A percentile compares a stretch with the other conserved stretches of the same genome.
Conservation (phyloP, 306 rosid genomes). For the Sechiopsis laciniata region DNA sequence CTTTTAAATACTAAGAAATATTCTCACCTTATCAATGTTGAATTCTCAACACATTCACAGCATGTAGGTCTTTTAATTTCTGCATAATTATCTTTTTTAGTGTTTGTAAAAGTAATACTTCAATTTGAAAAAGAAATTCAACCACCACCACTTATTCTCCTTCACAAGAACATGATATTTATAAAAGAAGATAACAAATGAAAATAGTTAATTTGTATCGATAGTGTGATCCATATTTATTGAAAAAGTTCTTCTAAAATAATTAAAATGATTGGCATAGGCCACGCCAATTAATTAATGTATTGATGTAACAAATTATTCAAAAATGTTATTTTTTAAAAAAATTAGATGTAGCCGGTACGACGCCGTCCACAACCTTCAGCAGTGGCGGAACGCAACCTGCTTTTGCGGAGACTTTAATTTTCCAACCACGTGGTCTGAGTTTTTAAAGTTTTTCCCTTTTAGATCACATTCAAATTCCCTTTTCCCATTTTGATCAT, state of each 20-base stretch:
- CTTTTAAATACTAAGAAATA: too few species aligned
- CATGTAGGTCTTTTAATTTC: too few species aligned
- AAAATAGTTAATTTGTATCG: neutral
- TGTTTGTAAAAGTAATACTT: too few species aligned
- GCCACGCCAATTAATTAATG: neutral
- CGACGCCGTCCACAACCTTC: neutral
- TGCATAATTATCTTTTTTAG: too few species aligned
- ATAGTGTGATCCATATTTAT: neutral
- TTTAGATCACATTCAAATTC: neutral
- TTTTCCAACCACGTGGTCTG: neutral
- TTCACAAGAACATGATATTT: too few species aligned
- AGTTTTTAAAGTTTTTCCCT: neutral
- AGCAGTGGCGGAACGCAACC: neutral
- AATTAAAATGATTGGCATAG: neutral
- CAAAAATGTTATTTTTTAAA: too few species aligned
- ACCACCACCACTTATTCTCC: too few species aligned
- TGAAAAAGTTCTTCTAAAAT: neutral
- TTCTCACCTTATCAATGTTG: too few species aligned
- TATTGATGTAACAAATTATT: neutral
- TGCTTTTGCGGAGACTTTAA: slow-evolving; percentile 10
- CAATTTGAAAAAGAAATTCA: too few species aligned
- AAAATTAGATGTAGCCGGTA: neutral
- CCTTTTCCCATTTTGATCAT: neutral
- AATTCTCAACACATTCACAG: too few species aligned
- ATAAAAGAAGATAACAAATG: neutral